Conservation (phyloP, 352 stramenopile genomes). For the Pythium biforme region DNA sequence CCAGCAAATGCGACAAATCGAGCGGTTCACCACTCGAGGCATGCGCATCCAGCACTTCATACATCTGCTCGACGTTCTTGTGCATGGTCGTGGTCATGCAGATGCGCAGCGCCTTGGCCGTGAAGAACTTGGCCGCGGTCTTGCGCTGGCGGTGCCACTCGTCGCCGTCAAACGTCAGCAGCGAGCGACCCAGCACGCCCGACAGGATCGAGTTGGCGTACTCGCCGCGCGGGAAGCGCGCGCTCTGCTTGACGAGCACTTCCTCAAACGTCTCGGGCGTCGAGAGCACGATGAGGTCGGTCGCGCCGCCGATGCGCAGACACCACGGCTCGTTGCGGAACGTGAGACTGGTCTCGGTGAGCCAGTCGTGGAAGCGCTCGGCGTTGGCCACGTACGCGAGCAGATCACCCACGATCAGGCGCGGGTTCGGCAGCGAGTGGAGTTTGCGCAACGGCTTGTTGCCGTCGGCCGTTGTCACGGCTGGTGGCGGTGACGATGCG, state of each 20-base stretch:
- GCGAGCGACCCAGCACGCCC: conserved; percentile 24
- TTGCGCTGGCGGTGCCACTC: conserved; percentile 34
- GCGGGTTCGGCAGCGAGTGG: background rate
- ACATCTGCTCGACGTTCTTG: conserved; percentile 19
- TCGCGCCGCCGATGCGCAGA: conserved; percentile 18
- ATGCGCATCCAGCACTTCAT: conserved; percentile 6
- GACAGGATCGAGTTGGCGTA: conserved; percentile 18
- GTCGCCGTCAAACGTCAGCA: conserved; percentile 30
- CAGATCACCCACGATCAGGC: conserved; percentile 5
- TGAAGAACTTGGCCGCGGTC: conserved; percentile 32
- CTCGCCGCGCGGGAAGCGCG: conserved; percentile 27
- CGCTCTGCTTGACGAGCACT: conserved; percentile 32
- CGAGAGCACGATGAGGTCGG: conserved; percentile 24
- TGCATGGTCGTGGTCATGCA: conserved; percentile 23
- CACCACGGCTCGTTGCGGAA: conserved; percentile 23
- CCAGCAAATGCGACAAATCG: background rate
- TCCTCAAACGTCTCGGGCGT: conserved; percentile 31
- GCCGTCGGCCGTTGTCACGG: too few relatives aligned
- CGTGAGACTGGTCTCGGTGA: conserved; percentile 2
- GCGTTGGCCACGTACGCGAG: background rate
- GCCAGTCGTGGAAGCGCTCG: conserved; percentile 15
- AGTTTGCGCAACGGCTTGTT: too few relatives aligned
- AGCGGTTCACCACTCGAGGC: background rate
- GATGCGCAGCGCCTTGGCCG: conserved; percentile 25
- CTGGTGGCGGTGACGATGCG: too few relatives aligned